A percentile compares a stretch with the other conserved stretches of the same genome.
phyloP scores from a whole-genome alignment of 2,329 filamentous ascomycete species.

The Ascochyta pisi region DNA sequence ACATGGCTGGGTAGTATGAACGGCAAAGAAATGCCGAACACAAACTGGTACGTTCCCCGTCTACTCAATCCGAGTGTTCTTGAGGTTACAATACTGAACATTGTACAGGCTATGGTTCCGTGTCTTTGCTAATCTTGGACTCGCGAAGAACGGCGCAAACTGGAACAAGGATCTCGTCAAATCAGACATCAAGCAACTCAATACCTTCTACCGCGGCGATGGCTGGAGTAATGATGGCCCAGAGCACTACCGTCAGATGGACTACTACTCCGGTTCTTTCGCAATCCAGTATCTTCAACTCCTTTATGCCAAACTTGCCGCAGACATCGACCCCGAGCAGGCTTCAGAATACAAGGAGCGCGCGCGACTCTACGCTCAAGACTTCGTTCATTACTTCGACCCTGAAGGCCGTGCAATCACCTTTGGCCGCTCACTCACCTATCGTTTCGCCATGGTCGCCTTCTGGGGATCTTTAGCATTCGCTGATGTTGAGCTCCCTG shows the following conservation, averaged over 20 bases:
- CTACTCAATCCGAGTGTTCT: not conserved
- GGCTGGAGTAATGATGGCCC: slow-evolving; percentile 86
- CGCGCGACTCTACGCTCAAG: slow-evolving; percentile 70
- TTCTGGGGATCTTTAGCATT: slow-evolving; percentile 83
- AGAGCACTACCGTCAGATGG: slow-evolving; percentile 80
- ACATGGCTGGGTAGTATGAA: slow-evolving; percentile 80
- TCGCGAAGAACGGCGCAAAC: slow-evolving; percentile 75
- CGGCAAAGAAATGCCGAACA: slow-evolving; percentile 72
- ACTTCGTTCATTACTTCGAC: slow-evolving; percentile 79
- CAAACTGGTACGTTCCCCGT: slow-evolving; percentile 64
- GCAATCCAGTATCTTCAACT: slow-evolving; percentile 83
- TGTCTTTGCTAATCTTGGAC: slow-evolving; percentile 80
- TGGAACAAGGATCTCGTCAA: slow-evolving; percentile 74
- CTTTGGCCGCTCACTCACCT: slow-evolving; percentile 79
- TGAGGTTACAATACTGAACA: slow-evolving; percentile 21
- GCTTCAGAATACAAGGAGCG: slow-evolving; percentile 73
- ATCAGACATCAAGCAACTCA: slow-evolving; percentile 76
- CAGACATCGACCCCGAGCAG: slow-evolving; percentile 67
- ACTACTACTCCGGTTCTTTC: slow-evolving; percentile 84
- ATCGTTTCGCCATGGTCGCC: slow-evolving; percentile 84
- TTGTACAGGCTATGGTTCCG: slow-evolving; percentile 77
- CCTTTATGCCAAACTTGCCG: slow-evolving; percentile 75
- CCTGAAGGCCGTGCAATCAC: slow-evolving; percentile 74
- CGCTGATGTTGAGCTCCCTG: slow-evolving; percentile 74
- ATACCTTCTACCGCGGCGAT: slow-evolving; percentile 81